A percentile compares a stretch with the other conserved stretches of the same genome.
phyloP scores from a whole-genome alignment of 805 yeast genomes.

The Saturnispora saitoi region DNA sequence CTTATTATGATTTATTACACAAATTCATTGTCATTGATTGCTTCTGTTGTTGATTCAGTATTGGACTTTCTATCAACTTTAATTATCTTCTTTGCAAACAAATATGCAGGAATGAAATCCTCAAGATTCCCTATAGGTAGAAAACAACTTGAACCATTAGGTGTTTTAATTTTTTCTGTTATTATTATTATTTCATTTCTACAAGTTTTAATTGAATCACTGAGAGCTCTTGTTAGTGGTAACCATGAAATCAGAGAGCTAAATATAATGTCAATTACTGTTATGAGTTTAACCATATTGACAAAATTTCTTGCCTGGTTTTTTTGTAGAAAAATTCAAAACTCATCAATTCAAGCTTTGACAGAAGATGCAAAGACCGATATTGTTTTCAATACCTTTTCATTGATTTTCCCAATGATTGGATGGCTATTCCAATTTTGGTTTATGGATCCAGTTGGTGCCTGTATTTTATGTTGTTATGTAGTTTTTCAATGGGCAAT shows the following conservation, averaged over 20 bases:
- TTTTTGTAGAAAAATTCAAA: conserved; percentile 52
- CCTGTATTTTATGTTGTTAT: conserved; percentile 51
- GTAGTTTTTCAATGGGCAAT: conserved; percentile 55
- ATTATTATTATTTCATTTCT: conserved; percentile 62
- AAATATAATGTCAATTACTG: conserved; percentile 40
- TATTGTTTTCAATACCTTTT: conserved; percentile 61
- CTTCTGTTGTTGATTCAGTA: conserved; percentile 69
- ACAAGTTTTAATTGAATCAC: conserved; percentile 62
- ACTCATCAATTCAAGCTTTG: conserved; percentile 66
- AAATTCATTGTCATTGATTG: conserved; percentile 64
- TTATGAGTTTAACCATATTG: conserved; percentile 57
- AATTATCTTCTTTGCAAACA: conserved; percentile 58
- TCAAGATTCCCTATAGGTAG: conserved; percentile 59
- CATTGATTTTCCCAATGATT: conserved; percentile 58
- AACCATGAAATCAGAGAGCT: conserved; percentile 38
- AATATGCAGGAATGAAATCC: conserved; percentile 32
- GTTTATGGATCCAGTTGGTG: conserved; percentile 76
- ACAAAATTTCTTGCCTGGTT: conserved; percentile 53
- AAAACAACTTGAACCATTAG: conserved; percentile 66
- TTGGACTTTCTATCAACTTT: conserved; percentile 68
- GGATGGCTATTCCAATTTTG: conserved; percentile 47
- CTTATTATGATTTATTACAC: conserved; percentile 52
- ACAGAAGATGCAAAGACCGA: conserved; percentile 81
- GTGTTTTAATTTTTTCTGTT: conserved; percentile 64
- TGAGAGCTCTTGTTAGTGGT: conserved; percentile 34